Conservation (phyloP, 2,329 filamentous ascomycete genomes). For the Penicillium sp. region DNA sequence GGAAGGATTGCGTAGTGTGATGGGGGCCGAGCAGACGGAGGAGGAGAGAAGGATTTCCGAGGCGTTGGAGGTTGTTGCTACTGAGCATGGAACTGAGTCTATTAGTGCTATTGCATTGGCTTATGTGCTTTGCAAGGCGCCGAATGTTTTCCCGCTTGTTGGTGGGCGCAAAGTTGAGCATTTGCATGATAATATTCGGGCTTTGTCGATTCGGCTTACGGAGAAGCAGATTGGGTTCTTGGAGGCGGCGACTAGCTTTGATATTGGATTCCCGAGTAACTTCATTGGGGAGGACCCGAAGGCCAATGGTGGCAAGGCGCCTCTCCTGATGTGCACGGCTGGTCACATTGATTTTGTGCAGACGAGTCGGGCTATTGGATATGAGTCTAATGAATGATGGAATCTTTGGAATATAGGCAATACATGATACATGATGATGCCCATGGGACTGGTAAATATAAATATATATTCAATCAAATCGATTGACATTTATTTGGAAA, state of each 20-base stretch:
- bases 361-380: conserved; percentile 22
- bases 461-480: not conserved
- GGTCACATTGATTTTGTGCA: conserved; percentile 23
- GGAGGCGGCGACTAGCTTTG: conserved; percentile 61
- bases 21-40: conserved; percentile 42
- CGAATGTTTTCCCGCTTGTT: conserved; percentile 72
- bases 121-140: conserved; percentile 71
- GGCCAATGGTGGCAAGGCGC: conserved; percentile 20
- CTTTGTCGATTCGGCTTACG: conserved; percentile 47
- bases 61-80: conserved; percentile 61
- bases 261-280: conserved; percentile 65
- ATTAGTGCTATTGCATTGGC: conserved; percentile 67
- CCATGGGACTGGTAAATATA: too few relatives aligned
- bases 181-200: conserved; percentile 44
- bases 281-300: conserved; percentile 49
- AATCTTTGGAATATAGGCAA: not conserved
- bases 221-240: conserved; percentile 65
- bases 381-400: conserved; percentile 11
- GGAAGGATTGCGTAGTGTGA: conserved; percentile 41
- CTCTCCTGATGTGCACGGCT: conserved; percentile 6
- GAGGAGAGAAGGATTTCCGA: conserved; percentile 54
- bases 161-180: conserved; percentile 70
- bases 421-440: too few relatives aligned
- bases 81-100: conserved; percentile 53
- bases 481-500: not conserved